Conservation (phyloP, 805 yeast species). For the Ogataea naganishii region DNA sequence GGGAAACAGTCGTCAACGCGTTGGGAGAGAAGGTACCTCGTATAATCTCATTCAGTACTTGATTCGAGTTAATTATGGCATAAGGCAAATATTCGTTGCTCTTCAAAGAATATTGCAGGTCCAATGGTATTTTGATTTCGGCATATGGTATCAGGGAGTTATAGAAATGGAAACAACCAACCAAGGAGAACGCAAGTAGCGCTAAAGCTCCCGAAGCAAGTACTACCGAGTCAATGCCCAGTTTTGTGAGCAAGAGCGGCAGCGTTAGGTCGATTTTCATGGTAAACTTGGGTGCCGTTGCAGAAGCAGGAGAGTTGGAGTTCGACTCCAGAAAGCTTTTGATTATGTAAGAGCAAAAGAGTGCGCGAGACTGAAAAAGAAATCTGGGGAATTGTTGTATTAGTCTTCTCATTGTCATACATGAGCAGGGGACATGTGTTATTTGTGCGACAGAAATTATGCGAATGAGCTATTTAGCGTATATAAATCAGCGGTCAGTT, state of each 20-base stretch:
- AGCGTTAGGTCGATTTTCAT: constrained; percentile 3
- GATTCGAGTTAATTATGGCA: no score
- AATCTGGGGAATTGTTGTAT: not conserved
- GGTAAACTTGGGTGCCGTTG: not conserved
- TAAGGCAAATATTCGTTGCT: no score
- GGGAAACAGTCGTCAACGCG: no score
- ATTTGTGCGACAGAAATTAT: constrained; percentile 1
- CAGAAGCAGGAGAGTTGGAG: constrained; percentile 1
- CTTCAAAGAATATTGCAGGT: not conserved
- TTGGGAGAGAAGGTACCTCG: no score
- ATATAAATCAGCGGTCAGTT: no score
- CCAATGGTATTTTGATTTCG: not conserved
- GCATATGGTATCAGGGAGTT: constrained; percentile 14
- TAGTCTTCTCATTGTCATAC: not conserved
- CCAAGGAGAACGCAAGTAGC: constrained; percentile 15
- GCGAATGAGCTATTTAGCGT: no score
- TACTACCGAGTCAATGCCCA: constrained; percentile 1
- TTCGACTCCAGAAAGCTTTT: constrained; percentile 1
- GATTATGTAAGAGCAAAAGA: not conserved
- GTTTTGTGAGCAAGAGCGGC: constrained; percentile 3
- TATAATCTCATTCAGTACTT: no score
- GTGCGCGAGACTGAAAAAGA: not conserved
- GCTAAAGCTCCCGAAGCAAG: constrained; percentile 6
- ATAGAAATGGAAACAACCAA: constrained; percentile 17
- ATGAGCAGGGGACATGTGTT: not conserved